phyloP scores from a whole-genome alignment of 2,329 filamentous ascomycete genomes.

The Aspergillus sp. region DNA sequence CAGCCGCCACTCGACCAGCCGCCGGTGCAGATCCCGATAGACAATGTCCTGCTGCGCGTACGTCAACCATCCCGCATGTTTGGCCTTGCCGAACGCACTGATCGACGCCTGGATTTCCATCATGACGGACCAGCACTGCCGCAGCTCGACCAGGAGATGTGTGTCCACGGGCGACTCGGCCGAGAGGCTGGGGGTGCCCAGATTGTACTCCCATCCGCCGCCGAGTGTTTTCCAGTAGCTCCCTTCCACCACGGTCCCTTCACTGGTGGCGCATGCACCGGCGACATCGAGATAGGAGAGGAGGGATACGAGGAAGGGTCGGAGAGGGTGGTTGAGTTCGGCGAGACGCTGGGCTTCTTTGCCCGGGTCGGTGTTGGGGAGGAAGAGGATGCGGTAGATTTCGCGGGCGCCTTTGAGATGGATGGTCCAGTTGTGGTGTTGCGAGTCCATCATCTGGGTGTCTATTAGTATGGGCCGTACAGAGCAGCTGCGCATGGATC shows the following conservation, averaged over 20 bases:
- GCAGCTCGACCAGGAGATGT: constrained; percentile 24
- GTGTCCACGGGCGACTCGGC: constrained; percentile 19
- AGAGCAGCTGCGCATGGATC: background rate
- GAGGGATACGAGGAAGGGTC: constrained; percentile 37
- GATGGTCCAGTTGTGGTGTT: constrained; percentile 37
- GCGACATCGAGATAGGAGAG: constrained; percentile 41
- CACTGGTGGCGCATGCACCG: constrained; percentile 36
- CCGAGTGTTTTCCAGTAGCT: constrained; percentile 40
- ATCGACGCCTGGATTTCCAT: constrained; percentile 35
- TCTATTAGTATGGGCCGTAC: too few relatives aligned
- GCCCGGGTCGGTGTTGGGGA: constrained; percentile 21
- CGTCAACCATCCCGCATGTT: constrained; percentile 26
- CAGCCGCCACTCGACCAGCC: constrained; percentile 28
- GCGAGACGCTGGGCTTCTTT: constrained; percentile 27
- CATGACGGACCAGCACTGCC: constrained; percentile 30
- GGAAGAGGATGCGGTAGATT: constrained; percentile 35
- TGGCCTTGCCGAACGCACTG: constrained; percentile 32
- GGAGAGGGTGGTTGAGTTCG: constrained; percentile 33
- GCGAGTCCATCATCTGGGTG: constrained; percentile 37
- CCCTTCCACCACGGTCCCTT: constrained; percentile 36
- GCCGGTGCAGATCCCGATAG: constrained; percentile 28
- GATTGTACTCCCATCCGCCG: constrained; percentile 38
- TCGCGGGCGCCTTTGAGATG: constrained; percentile 40
- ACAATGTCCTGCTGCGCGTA: constrained; percentile 27
- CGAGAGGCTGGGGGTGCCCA: constrained; percentile 30